Conservation (phyloP, 768 basidiomycete species). For the Hygrophorus russula region DNA sequence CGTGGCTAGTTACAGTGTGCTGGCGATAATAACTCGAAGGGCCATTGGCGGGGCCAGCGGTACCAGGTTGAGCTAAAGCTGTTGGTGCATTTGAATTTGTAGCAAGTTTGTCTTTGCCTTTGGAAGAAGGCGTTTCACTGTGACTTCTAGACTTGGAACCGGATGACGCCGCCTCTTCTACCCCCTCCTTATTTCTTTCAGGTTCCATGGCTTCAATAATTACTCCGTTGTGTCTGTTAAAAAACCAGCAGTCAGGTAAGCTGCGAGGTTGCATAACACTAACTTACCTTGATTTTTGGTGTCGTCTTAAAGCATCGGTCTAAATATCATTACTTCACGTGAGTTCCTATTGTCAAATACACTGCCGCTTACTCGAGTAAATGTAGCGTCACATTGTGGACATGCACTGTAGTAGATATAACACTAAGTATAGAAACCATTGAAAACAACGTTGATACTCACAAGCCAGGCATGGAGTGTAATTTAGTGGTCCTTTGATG, state of each 20-base stretch:
- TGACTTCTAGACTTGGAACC: constrained; percentile 38
- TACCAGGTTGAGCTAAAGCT: constrained; percentile 17
- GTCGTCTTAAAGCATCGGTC: constrained; percentile 75
- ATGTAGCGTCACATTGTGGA: constrained; percentile 72
- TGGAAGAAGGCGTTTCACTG: constrained; percentile 34
- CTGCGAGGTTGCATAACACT: constrained; percentile 1
- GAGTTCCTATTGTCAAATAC: constrained; percentile 5
- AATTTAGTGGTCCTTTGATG: constrained; percentile 73
- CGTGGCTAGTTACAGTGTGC: constrained; percentile 39
- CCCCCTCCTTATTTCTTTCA: constrained; percentile 14
- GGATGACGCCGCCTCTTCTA: constrained; percentile 22
- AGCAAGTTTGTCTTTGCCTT: constrained; percentile 27
- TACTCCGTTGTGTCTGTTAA: constrained; percentile 52
- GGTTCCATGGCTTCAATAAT: constrained; percentile 40
- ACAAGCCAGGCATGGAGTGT: constrained; percentile 70
- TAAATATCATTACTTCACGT: constrained; percentile 19
- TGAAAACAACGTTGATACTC: constrained; percentile 15
- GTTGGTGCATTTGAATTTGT: constrained; percentile 7
- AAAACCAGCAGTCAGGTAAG: background rate
- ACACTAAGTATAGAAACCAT: constrained; percentile 7
- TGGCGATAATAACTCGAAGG: constrained; percentile 57
- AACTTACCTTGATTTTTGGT: constrained; percentile 66
- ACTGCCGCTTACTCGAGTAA: constrained; percentile 52
- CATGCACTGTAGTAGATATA: constrained; percentile 37
- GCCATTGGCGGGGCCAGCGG: constrained; percentile 20